A percentile compares a stretch with the other conserved stretches of the same genome.
These are phyloP conservation scores for Strobilomyces dryophilus DNA, from an alignment of 768 basidiomycete genomes.

Conservation along the genomic window DNA sequence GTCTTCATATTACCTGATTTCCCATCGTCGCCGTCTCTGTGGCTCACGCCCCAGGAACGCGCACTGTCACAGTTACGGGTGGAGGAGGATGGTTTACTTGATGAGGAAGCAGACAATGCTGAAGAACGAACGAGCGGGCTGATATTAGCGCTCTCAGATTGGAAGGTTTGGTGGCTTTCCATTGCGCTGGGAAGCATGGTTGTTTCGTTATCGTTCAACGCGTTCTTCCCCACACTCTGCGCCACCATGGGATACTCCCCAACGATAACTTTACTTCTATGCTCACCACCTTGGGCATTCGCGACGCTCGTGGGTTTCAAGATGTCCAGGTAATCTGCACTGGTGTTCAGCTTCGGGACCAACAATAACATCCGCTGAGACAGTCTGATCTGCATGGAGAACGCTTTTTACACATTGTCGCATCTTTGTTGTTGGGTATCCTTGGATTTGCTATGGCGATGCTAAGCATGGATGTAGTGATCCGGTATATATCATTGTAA, in stretches of 20 bases:
- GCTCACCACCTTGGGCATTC: slow-evolving; percentile 66
- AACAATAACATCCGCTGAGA: slow-evolving; percentile 27
- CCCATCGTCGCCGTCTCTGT: slow-evolving; percentile 53
- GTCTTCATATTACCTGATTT: slow-evolving; percentile 73
- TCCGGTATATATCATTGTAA: slow-evolving; percentile 65
- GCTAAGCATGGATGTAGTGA: slow-evolving; percentile 55
- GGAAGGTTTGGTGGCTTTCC: slow-evolving; percentile 83
- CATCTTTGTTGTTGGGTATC: slow-evolving; percentile 54
- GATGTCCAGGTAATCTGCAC: slow-evolving; percentile 41
- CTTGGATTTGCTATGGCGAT: slow-evolving; percentile 66
- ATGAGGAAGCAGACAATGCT: slow-evolving; percentile 38
- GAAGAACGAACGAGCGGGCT: slow-evolving; percentile 43
- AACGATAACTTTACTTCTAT: slow-evolving; percentile 68
- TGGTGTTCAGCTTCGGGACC: background rate
- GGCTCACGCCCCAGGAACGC: slow-evolving; percentile 56
- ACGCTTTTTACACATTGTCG: slow-evolving; percentile 62
- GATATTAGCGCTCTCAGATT: slow-evolving; percentile 59
- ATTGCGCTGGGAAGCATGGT: slow-evolving; percentile 53
- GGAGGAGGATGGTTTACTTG: slow-evolving; percentile 59
- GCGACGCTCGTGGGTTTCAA: slow-evolving; percentile 54
- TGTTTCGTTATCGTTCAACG: slow-evolving; percentile 69
- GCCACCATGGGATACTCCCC: slow-evolving; percentile 64
- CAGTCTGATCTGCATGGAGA: slow-evolving; percentile 72
- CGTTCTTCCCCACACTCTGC: slow-evolving; percentile 74
- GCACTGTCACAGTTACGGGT: slow-evolving; percentile 56